These are phyloP conservation scores for Lodderomyces jiufengensis DNA, from an alignment of 1,139 yeast species.

Conservation along the genomic window DNA sequence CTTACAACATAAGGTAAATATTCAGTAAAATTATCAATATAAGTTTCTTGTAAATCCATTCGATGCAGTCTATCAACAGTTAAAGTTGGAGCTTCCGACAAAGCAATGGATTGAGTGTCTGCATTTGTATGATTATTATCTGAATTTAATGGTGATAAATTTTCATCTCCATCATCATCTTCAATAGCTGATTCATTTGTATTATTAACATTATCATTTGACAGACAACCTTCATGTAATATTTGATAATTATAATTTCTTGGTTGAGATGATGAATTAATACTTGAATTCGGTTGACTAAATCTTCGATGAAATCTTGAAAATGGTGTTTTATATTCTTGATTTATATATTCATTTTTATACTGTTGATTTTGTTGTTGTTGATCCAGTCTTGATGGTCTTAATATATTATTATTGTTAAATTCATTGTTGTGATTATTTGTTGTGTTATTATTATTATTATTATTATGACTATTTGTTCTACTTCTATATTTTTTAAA, in stretches of 20 bases:
- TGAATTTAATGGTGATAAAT: conserved; percentile 5
- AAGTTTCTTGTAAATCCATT: conserved; percentile 35
- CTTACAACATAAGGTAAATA: conserved; percentile 38
- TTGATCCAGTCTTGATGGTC: too few relatives aligned
- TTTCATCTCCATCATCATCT: conserved; percentile 1
- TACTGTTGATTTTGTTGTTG: not conserved
- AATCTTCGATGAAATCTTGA: conserved; percentile 3
- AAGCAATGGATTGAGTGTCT: conserved; percentile 10
- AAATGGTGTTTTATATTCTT: not conserved
- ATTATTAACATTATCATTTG: too few relatives aligned
- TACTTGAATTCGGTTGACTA: conserved; percentile 6
- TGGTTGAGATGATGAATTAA: not conserved
- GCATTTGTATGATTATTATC: too few relatives aligned
- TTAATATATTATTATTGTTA: too few relatives aligned
- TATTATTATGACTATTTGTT: too few relatives aligned
- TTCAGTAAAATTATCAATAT: conserved; percentile 34
- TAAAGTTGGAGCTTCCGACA: conserved; percentile 27
- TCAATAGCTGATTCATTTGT: conserved; percentile 3
- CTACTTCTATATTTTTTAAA: too few relatives aligned
- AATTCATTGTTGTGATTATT: too few relatives aligned
- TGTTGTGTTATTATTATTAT: too few relatives aligned
- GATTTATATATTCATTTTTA: not conserved
- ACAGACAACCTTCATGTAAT: conserved; percentile 6
- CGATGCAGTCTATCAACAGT: conserved; percentile 18
- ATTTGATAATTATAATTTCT: conserved; percentile 4